Evolutionary conservation across 2,329 filamentous ascomycete genomes (phyloP).

Genomic region (Sporothrix sp.): DNA sequence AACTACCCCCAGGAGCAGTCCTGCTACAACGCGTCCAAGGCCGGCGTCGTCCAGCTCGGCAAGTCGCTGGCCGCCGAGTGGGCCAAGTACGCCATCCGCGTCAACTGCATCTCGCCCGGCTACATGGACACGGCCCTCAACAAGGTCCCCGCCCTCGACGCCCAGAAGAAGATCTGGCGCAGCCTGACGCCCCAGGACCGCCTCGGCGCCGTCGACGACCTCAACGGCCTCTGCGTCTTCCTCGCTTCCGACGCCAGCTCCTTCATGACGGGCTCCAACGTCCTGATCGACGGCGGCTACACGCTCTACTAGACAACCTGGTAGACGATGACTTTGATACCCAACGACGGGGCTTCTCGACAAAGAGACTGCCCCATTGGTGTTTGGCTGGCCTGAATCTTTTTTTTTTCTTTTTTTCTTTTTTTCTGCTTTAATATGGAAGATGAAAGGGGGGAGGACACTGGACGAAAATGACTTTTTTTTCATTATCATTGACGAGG

Average conservation of each 20-base stretch:
- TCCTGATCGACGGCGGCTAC: constrained; percentile 62
- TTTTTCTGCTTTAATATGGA: constrained; percentile 3
- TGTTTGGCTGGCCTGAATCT: background rate
- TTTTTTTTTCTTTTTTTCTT: background rate
- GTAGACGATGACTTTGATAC: constrained; percentile 13
- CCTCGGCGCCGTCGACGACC: constrained; percentile 62
- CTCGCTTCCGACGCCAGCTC: constrained; percentile 60
- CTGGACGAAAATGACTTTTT: background rate
- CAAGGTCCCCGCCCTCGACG: constrained; percentile 66
- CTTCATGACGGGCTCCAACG: constrained; percentile 72
- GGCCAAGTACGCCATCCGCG: constrained; percentile 70
- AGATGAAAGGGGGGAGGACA: background rate
- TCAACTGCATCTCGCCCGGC: constrained; percentile 76
- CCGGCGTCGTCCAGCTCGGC: constrained; percentile 66
- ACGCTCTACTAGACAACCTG: constrained; percentile 31
- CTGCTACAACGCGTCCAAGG: constrained; percentile 79
- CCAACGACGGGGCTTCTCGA: constrained; percentile 1
- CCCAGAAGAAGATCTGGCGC: constrained; percentile 75
- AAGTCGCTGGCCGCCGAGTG: constrained; percentile 78
- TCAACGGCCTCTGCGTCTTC: constrained; percentile 70
- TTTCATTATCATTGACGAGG: constrained; percentile 1
- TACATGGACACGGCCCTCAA: constrained; percentile 83
- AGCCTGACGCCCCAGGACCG: constrained; percentile 63
- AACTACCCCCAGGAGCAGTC: constrained; percentile 79
- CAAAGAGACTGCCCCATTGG: too few species aligned